Evolutionary conservation across 2,329 filamentous ascomycete genomes (phyloP).

Genomic region (Trichoderma sp.): DNA sequence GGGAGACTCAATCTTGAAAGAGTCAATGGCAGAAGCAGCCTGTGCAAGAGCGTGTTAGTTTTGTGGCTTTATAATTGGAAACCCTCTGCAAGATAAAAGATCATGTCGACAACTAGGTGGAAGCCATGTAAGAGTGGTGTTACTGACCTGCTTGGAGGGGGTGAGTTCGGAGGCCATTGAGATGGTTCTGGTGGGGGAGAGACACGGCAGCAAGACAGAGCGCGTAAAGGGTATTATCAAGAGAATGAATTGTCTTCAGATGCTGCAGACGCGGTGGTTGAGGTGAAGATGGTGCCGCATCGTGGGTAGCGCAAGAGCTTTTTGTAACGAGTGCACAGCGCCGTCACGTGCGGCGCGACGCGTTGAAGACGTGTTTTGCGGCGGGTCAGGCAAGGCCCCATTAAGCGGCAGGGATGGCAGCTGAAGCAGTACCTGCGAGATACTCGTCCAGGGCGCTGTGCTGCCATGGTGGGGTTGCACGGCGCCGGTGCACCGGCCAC

Average conservation of each 20-base stretch:
- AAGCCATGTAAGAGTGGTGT: conserved; percentile 32
- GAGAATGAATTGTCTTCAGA: conserved; percentile 25
- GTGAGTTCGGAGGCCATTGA: conserved; percentile 76
- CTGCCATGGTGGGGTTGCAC: conserved; percentile 17
- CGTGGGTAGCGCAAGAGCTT: conserved; percentile 39
- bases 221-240: conserved; percentile 27
- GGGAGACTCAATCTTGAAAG: conserved; percentile 90
- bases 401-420: conserved; percentile 8
- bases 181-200: conserved; percentile 20
- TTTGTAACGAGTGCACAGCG: conserved; percentile 43
- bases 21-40: conserved; percentile 84
- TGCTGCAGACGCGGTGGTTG: conserved; percentile 35
- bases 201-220: conserved; percentile 26
- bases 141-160: conserved; percentile 58
- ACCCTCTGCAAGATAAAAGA: not conserved
- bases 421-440: conserved; percentile 15
- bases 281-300: conserved; percentile 29
- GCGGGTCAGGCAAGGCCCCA: conserved; percentile 33
- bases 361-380: conserved; percentile 37
- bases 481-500: conserved; percentile 26
- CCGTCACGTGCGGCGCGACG: conserved; percentile 43
- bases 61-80: conserved; percentile 31
- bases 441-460: conserved; percentile 4
- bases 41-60: conserved; percentile 42
- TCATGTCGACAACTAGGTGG: not conserved